phyloP scores from a whole-genome alignment of 106 monocot genomes.

The Acanthochlamys bracteata region DNA sequence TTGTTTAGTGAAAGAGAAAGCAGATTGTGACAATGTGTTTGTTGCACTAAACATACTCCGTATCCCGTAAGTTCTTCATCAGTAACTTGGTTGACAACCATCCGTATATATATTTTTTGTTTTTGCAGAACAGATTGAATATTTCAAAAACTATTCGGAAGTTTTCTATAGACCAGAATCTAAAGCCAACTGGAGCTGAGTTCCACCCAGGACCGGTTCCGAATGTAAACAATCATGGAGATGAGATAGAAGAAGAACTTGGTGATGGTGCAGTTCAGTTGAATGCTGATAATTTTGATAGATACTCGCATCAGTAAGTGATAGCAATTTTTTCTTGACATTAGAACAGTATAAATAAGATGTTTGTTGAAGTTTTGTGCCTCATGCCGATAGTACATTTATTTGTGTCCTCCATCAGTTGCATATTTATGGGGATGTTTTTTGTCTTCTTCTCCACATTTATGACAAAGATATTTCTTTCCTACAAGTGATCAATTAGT shows the following conservation, averaged over 20 bases:
- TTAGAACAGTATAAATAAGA: not conserved
- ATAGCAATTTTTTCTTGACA: too few species aligned
- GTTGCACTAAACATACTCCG: too few species aligned
- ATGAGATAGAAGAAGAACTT: constrained; percentile 66
- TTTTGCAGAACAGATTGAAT: constrained; percentile 95
- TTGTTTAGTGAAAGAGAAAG: too few species aligned
- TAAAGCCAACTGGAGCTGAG: constrained; percentile 74
- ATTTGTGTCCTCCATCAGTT: too few species aligned
- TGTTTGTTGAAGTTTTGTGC: not conserved
- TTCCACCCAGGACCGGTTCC: constrained; percentile 86
- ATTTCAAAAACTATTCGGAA: constrained; percentile 97
- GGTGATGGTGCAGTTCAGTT: constrained; percentile 56
- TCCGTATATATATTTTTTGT: not conserved
- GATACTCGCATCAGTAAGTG: constrained; percentile 76
- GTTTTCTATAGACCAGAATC: constrained; percentile 85
- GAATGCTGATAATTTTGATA: constrained; percentile 69
- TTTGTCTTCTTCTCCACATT: too few species aligned
- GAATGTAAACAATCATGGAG: constrained; percentile 77
- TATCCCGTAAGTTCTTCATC: not conserved
- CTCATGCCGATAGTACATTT: not conserved
- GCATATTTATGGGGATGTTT: too few species aligned
- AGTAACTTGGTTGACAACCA: not conserved
- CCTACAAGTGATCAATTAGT: too few species aligned
- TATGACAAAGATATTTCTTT: too few species aligned
- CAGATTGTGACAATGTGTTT: too few species aligned